Evolutionary conservation across 2,329 filamentous ascomycete genomes (phyloP).

Genomic region (Ophiostoma pallidulum): DNA sequence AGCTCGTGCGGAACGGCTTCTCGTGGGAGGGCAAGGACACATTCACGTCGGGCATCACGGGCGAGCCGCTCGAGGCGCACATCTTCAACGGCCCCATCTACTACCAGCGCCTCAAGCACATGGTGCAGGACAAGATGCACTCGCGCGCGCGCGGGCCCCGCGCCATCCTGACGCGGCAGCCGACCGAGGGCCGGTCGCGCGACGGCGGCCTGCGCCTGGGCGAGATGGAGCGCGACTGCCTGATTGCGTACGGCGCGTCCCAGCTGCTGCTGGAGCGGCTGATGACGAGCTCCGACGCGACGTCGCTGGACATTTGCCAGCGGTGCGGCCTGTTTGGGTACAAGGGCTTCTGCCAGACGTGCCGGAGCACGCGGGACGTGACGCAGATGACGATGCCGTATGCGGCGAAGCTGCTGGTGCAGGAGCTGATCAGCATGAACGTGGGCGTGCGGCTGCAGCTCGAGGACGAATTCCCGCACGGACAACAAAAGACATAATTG

Average conservation of each 20-base stretch:
- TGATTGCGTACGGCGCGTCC: slow-evolving; percentile 92
- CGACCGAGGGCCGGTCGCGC: slow-evolving; percentile 87
- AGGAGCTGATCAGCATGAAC: slow-evolving; percentile 97
- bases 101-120: slow-evolving; percentile 99
- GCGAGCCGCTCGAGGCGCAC: slow-evolving; percentile 87
- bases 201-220: slow-evolving; percentile 88
- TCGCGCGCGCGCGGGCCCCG: slow-evolving; percentile 81
- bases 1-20: slow-evolving; percentile 81
- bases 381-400: slow-evolving; percentile 96
- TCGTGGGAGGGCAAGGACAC: slow-evolving; percentile 97
- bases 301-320: slow-evolving; percentile 89
- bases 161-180: slow-evolving; percentile 87
- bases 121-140: slow-evolving; percentile 99
- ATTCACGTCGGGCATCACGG: slow-evolving; percentile 89
- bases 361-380: slow-evolving; percentile 73
- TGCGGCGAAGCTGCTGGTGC: slow-evolving; percentile 88
- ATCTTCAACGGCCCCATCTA: slow-evolving; percentile 99
- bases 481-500: slow-evolving; percentile 20
- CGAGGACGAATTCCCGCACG: slow-evolving; percentile 83
- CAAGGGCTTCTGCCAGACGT: slow-evolving; percentile 88
- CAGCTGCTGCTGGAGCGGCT: slow-evolving; percentile 86
- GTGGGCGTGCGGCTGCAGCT: slow-evolving; percentile 86
- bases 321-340: slow-evolving; percentile 92
- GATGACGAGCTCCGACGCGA: slow-evolving; percentile 89
- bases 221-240: slow-evolving; percentile 97